Conservation (phyloP, 1,139 yeast species). For the Candida labiduridarum region DNA sequence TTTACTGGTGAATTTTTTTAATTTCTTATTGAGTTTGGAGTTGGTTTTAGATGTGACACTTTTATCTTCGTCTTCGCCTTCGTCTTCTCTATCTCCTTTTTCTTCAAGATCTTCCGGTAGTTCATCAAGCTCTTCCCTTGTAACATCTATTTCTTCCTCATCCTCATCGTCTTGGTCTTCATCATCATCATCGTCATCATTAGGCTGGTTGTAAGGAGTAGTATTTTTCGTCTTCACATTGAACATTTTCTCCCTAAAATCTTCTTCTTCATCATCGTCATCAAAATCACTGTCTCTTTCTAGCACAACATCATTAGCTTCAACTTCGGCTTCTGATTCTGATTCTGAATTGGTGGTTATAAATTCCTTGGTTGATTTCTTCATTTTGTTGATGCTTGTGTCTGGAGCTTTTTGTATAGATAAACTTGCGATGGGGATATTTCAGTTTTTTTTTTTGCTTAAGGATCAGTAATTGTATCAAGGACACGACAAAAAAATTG, state of each 20-base stretch:
- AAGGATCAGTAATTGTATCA: no score
- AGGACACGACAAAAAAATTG: no score
- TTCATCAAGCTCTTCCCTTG: neutral
- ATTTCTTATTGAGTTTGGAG: constrained; percentile 28
- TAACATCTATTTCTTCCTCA: constrained; percentile 13
- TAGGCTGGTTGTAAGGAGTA: neutral
- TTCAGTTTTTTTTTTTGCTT: neutral
- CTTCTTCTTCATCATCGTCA: constrained; percentile 21
- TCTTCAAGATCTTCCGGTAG: constrained; percentile 11
- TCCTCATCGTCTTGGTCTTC: constrained; percentile 7
- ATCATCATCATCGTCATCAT: constrained; percentile 18
- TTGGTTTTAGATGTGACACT: constrained; percentile 13
- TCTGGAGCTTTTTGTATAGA: neutral
- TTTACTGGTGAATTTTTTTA: constrained; percentile 53
- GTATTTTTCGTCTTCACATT: constrained; percentile 6
- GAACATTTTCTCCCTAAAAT: constrained; percentile 24
- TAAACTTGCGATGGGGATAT: constrained; percentile 1
- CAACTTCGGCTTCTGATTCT: constrained; percentile 1
- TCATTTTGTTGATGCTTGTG: neutral
- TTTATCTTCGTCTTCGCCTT: constrained; percentile 15
- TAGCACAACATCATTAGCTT: neutral
- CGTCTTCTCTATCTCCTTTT: constrained; percentile 17
- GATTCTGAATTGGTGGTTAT: neutral
- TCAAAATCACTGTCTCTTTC: constrained; percentile 10
- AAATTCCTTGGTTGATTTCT: neutral